Percentiles rank a stretch among this genome's conserved stretches.
phyloP scores from a whole-genome alignment of 495 filamentous ascomycete species.

The Filosporella fistucella region DNA sequence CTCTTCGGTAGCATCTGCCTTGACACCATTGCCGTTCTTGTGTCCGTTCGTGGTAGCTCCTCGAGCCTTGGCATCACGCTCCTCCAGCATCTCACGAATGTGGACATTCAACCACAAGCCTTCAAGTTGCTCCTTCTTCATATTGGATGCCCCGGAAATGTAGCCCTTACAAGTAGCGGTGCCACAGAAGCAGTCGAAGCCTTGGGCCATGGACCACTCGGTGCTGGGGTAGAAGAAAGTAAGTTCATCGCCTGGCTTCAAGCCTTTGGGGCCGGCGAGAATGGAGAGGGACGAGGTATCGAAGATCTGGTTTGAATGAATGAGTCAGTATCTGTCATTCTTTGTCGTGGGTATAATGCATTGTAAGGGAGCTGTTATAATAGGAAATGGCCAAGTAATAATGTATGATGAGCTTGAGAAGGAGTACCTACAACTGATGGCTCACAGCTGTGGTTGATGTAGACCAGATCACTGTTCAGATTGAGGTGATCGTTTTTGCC shows the following conservation, averaged over 20 bases:
- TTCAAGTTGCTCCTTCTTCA: slow-evolving; percentile 38
- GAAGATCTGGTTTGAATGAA: slow-evolving; percentile 43
- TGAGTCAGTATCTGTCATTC: neutral
- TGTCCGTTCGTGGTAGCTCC: no score
- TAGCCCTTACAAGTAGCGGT: slow-evolving; percentile 41
- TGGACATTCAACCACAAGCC: slow-evolving; percentile 50
- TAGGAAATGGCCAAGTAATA: neutral
- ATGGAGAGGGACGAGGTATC: slow-evolving; percentile 62
- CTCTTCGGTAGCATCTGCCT: no score
- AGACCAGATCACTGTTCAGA: slow-evolving; percentile 71
- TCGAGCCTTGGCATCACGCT: no score
- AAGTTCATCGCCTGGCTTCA: slow-evolving; percentile 56
- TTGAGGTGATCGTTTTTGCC: slow-evolving; percentile 59
- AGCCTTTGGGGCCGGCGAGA: slow-evolving; percentile 51
- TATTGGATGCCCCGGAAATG: slow-evolving; percentile 50
- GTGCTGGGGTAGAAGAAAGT: slow-evolving; percentile 80
- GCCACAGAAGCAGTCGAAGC: slow-evolving; percentile 64
- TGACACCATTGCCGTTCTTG: no score
- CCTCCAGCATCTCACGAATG: slow-evolving; percentile 45
- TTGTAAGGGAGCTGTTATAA: neutral
- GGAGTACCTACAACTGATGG: slow-evolving; percentile 50
- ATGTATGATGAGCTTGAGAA: neutral
- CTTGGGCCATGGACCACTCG: slow-evolving; percentile 72
- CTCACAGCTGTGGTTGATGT: slow-evolving; percentile 70
- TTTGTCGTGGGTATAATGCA: neutral